Conservation (phyloP, 768 basidiomycete species). For the Suillus clintonianus region DNA sequence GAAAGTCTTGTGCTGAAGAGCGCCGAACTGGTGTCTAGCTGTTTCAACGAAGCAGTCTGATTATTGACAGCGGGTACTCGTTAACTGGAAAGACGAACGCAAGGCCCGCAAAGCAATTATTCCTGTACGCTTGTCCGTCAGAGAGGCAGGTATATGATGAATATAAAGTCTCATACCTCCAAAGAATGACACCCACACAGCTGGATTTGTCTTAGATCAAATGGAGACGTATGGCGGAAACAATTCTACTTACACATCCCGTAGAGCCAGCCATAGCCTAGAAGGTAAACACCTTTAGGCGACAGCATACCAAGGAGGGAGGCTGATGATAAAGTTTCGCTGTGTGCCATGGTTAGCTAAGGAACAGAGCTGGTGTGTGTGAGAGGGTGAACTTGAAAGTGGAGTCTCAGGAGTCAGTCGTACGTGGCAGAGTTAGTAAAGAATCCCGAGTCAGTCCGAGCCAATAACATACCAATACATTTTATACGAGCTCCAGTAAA, state of each 20-base stretch:
- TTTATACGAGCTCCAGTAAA: background rate
- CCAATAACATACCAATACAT: background rate
- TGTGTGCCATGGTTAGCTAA: background rate
- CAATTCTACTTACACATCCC: conserved; percentile 61
- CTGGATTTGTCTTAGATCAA: conserved; percentile 13
- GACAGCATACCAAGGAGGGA: conserved; percentile 13
- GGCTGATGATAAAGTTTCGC: background rate
- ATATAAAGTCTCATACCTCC: conserved; percentile 40
- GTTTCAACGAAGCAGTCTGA: background rate
- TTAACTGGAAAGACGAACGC: conserved; percentile 41
- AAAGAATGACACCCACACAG: conserved; percentile 69
- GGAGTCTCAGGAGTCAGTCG: background rate
- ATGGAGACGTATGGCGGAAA: background rate
- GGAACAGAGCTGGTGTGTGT: background rate
- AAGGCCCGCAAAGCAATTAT: conserved; percentile 61
- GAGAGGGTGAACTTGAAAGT: background rate
- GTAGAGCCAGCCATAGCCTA: conserved; percentile 64
- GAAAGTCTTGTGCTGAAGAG: conserved; percentile 73
- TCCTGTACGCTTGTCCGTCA: conserved; percentile 34
- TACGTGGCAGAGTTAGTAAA: background rate
- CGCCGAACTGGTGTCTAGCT: conserved; percentile 74
- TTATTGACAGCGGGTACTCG: background rate
- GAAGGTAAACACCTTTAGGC: conserved; percentile 44
- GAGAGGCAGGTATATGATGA: background rate
- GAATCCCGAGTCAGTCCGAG: background rate